These are phyloP conservation scores for Hortiboletus flavorubellus DNA, from an alignment of 768 basidiomycete species.

Conservation along the genomic window DNA sequence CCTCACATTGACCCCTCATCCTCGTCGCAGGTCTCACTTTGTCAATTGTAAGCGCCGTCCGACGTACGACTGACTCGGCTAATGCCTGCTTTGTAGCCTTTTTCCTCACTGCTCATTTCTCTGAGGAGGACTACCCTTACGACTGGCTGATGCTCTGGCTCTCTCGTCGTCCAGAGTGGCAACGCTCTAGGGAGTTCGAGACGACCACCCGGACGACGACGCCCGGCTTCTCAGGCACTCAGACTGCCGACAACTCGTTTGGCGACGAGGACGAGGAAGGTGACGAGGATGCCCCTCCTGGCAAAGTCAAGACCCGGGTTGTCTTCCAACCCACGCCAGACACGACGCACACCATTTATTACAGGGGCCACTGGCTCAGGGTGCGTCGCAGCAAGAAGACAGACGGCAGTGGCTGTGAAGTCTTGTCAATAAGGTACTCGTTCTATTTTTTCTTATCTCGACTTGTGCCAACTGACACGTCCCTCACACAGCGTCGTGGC, in stretches of 20 bases:
- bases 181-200: constrained; percentile 85
- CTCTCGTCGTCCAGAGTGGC: constrained; percentile 83
- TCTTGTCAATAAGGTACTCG: constrained; percentile 68
- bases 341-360: constrained; percentile 87
- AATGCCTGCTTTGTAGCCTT: constrained; percentile 45
- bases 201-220: constrained; percentile 75
- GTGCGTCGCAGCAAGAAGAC: constrained; percentile 67
- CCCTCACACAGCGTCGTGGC: constrained; percentile 63
- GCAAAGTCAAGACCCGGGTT: constrained; percentile 73
- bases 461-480: constrained; percentile 12
- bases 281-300: constrained; percentile 49
- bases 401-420: constrained; percentile 67
- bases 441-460: constrained; percentile 14
- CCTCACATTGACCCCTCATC: constrained; percentile 12
- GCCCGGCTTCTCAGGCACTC: constrained; percentile 49
- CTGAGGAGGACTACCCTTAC: constrained; percentile 86
- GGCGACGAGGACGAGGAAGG: constrained; percentile 44
- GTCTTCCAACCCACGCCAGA: constrained; percentile 88
- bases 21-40: constrained; percentile 63
- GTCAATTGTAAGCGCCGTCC: constrained; percentile 67
- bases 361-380: constrained; percentile 80
- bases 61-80: constrained; percentile 4
- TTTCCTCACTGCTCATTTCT: constrained; percentile 89
- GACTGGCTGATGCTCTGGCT: constrained; percentile 94
- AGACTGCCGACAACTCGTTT: constrained; percentile 52